Evolutionary conservation across 2,329 filamentous ascomycete genomes (phyloP).

Genomic region (Cryphonectria carpinicola): DNA sequence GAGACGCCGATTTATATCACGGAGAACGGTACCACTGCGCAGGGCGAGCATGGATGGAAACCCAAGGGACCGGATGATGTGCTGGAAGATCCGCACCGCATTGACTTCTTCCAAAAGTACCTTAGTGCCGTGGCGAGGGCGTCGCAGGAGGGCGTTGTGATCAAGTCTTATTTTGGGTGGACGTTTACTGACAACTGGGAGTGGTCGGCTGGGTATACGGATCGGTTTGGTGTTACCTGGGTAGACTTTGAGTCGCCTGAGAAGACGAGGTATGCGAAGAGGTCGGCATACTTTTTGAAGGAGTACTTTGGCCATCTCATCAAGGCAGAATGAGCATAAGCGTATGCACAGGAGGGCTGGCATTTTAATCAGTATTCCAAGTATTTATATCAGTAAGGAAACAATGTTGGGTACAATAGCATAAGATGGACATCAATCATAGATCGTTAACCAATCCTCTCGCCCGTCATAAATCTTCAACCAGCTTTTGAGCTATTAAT

Average conservation of each 20-base stretch:
- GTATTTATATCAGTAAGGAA: no score
- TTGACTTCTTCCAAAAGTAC: slow-evolving; percentile 45
- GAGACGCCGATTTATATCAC: slow-evolving; percentile 47
- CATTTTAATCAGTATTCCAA: not conserved
- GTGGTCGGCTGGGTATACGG: slow-evolving; percentile 46
- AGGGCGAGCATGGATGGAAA: slow-evolving; percentile 42
- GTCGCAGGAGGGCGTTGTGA: slow-evolving; percentile 42
- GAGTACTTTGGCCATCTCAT: slow-evolving; percentile 39
- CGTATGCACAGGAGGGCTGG: not conserved
- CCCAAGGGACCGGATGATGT: slow-evolving; percentile 38
- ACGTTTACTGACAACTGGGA: slow-evolving; percentile 50
- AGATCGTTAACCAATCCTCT: not conserved
- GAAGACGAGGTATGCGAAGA: slow-evolving; percentile 42
- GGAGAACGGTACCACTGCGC: slow-evolving; percentile 47
- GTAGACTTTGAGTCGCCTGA: slow-evolving; percentile 43
- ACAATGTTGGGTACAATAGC: not conserved
- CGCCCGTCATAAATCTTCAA: not conserved
- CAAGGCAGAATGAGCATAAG: slow-evolving; percentile 21
- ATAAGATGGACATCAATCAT: not conserved
- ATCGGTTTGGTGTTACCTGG: slow-evolving; percentile 46
- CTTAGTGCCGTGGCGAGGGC: slow-evolving; percentile 44
- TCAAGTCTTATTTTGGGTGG: slow-evolving; percentile 47
- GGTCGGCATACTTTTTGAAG: slow-evolving; percentile 38
- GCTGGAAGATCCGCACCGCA: slow-evolving; percentile 43
- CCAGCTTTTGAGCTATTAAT: not conserved